phyloP scores from a whole-genome alignment of 495 filamentous ascomycete genomes.

The Talaromyces ruber region DNA sequence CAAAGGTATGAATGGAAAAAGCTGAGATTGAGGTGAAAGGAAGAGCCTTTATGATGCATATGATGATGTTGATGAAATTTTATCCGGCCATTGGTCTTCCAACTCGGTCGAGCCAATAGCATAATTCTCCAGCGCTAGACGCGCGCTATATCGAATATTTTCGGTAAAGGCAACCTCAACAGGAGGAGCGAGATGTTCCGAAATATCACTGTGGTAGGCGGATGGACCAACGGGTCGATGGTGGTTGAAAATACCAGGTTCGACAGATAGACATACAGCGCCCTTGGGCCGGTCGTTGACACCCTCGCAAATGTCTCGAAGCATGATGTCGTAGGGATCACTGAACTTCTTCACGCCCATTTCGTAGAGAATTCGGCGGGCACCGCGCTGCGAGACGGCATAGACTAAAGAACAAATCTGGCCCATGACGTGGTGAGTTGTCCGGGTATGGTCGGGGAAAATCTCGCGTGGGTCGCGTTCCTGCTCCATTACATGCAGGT shows the following conservation, averaged over 20 bases:
- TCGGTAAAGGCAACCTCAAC: conserved; percentile 6
- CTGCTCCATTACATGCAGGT: conserved; percentile 7
- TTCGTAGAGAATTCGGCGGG: conserved; percentile 37
- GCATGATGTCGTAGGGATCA: conserved; percentile 7
- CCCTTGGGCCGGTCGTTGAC: conserved; percentile 7
- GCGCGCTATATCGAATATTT: conserved; percentile 6
- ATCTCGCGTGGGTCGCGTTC: conserved; percentile 4
- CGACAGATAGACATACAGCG: conserved; percentile 6
- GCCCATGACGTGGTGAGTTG: conserved; percentile 34
- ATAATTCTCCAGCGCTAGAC: background rate
- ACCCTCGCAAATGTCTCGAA: conserved; percentile 6
- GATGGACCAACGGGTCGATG: conserved; percentile 5
- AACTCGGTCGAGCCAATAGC: background rate
- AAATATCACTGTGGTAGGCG: conserved; percentile 8
- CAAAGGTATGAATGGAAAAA: background rate
- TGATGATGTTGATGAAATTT: background rate
- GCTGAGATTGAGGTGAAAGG: background rate
- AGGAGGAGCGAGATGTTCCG: conserved; percentile 3
- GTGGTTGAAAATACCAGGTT: conserved; percentile 7
- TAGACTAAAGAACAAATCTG: conserved; percentile 48
- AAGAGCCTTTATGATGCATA: background rate
- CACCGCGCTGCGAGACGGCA: conserved; percentile 44
- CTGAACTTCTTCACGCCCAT: conserved; percentile 7
- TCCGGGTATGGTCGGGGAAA: conserved; percentile 31
- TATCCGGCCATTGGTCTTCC: conserved; percentile 5